Evolutionary conservation across 177 flowering plant genomes (phyloP).

Genomic region (Vitis hybrid): DNA sequence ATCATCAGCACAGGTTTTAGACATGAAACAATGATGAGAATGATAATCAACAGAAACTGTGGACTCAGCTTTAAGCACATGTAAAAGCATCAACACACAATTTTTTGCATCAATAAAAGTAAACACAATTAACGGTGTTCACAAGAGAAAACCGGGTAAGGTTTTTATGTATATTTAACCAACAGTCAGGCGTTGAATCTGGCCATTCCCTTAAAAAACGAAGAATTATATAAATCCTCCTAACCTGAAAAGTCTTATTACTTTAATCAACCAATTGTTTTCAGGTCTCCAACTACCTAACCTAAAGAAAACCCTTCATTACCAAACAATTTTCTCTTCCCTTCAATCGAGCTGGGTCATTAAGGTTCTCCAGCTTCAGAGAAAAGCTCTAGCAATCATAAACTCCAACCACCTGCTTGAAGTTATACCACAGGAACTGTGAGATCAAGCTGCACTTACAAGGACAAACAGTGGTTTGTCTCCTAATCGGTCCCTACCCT

Average conservation of each 20-base stretch:
- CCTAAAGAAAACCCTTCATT: neutral
- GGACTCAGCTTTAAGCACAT: neutral
- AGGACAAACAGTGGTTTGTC: slow-evolving; percentile 76
- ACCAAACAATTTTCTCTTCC: neutral
- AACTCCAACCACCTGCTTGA: neutral
- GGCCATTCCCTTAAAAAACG: neutral
- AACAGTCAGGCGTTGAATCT: neutral
- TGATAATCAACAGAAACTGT: neutral
- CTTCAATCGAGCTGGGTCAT: neutral
- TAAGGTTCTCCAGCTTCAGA: neutral
- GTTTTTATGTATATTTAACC: neutral
- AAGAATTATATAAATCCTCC: neutral
- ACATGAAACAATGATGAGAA: neutral
- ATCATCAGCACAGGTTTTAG: neutral
- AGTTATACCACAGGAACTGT: neutral
- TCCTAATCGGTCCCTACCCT: slow-evolving; percentile 77
- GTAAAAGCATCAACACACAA: neutral
- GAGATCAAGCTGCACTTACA: slow-evolving; percentile 35
- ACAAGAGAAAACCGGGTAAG: neutral
- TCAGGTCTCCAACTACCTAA: neutral
- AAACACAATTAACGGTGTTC: neutral
- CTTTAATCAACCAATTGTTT: neutral
- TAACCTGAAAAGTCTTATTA: neutral
- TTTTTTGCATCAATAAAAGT: neutral
- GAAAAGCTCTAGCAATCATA: neutral